Conservation (phyloP, 2,329 filamentous ascomycete species). For the Colletotrichum aenigma region DNA sequence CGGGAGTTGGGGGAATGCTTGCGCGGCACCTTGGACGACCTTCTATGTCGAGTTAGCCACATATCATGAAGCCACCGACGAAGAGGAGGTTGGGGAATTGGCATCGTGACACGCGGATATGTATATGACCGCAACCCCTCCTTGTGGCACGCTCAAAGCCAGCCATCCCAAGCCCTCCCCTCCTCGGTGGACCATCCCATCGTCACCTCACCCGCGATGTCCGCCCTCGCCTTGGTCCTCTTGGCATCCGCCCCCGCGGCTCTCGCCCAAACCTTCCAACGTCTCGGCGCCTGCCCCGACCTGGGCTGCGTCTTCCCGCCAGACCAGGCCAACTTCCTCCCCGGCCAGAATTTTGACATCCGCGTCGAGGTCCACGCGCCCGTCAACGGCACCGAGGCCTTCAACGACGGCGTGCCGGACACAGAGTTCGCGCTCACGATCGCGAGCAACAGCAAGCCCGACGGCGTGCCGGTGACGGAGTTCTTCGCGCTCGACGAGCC, state of each 20-base stretch:
- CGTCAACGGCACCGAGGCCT: constrained; percentile 79
- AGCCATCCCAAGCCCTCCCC: not conserved
- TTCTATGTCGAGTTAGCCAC: constrained; percentile 13
- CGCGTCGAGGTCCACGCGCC: constrained; percentile 83
- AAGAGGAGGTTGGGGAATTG: not conserved
- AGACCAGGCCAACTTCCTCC: constrained; percentile 77
- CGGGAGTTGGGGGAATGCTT: not conserved
- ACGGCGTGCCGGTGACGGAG: constrained; percentile 58
- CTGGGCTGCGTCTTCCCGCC: constrained; percentile 67
- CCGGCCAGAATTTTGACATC: constrained; percentile 84
- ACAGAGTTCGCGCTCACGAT: constrained; percentile 78
- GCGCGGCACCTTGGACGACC: not conserved
- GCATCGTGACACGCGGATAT: not conserved
- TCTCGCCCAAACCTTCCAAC: constrained; percentile 62
- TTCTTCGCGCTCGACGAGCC: constrained; percentile 81
- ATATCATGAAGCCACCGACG: not conserved
- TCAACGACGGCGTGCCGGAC: constrained; percentile 70
- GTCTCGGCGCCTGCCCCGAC: constrained; percentile 62
- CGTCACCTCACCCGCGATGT: constrained; percentile 28
- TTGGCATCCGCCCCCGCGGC: constrained; percentile 39
- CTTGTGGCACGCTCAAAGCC: not conserved
- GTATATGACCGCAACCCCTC: not conserved
- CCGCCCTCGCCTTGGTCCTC: constrained; percentile 36
- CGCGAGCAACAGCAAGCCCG: constrained; percentile 60
- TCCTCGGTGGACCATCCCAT: not conserved